These are phyloP conservation scores for Jackrogersella minutella DNA, from an alignment of 495 filamentous ascomycete genomes.

Conservation along the genomic window DNA sequence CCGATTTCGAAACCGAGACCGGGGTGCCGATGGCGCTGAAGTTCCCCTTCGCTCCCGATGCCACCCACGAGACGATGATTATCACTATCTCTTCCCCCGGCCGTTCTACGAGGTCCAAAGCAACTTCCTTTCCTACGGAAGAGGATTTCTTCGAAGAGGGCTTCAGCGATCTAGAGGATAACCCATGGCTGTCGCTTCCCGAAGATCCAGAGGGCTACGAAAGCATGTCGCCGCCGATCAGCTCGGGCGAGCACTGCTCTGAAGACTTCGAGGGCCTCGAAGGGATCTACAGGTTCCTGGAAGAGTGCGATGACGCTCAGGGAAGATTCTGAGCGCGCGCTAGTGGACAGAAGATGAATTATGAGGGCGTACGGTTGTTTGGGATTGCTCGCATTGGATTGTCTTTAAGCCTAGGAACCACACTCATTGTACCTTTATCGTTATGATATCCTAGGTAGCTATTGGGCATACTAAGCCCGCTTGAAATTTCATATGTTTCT, in stretches of 20 bases:
- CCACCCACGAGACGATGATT: conserved; percentile 40
- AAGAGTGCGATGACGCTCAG: conserved; percentile 77
- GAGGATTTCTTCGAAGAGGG: conserved; percentile 50
- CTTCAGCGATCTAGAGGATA: conserved; percentile 48
- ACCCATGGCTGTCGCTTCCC: conserved; percentile 56
- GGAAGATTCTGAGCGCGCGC: conserved; percentile 40
- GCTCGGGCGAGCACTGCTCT: conserved; percentile 53
- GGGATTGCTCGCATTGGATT: neutral
- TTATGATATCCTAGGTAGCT: conserved; percentile 23
- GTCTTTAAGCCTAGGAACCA: conserved; percentile 32
- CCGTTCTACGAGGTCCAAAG: conserved; percentile 52
- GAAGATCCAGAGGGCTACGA: conserved; percentile 59
- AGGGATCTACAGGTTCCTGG: conserved; percentile 86
- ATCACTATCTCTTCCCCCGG: conserved; percentile 65
- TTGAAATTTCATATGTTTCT: conserved; percentile 35
- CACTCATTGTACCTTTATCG: conserved; percentile 40
- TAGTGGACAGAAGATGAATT: conserved; percentile 10
- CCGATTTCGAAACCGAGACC: conserved; percentile 68
- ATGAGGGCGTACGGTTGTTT: conserved; percentile 8
- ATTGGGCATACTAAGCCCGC: conserved; percentile 8
- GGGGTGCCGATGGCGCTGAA: conserved; percentile 76
- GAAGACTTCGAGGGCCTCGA: conserved; percentile 78
- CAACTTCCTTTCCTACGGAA: conserved; percentile 49
- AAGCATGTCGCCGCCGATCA: conserved; percentile 56
- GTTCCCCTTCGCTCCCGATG: conserved; percentile 83